Conservation (phyloP, 1,139 yeast genomes). For the Geotrichum siamense region DNA sequence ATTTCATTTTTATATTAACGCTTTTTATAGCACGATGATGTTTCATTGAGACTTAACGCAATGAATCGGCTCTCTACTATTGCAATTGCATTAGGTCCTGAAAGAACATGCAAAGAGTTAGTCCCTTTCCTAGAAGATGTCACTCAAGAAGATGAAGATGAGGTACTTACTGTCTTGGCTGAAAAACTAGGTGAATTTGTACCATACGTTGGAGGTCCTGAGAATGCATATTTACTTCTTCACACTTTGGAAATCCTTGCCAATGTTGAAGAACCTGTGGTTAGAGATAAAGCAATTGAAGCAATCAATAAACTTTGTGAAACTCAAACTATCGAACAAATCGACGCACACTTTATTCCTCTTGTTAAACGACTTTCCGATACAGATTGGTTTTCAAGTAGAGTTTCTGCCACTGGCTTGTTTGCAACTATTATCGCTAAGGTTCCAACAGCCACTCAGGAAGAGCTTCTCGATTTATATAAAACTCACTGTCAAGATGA, state of each 20-base stretch:
- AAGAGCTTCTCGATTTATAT: slow-evolving; percentile 57
- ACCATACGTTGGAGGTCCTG: slow-evolving; percentile 81
- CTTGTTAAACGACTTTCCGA: slow-evolving; percentile 70
- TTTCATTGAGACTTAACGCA: slow-evolving; percentile 86
- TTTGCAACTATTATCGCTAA: slow-evolving; percentile 64
- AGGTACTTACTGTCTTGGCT: slow-evolving; percentile 89
- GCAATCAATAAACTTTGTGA: slow-evolving; percentile 68
- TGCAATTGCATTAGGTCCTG: slow-evolving; percentile 92
- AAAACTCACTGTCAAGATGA: slow-evolving; percentile 76
- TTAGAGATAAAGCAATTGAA: slow-evolving; percentile 87
- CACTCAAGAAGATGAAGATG: slow-evolving; percentile 98
- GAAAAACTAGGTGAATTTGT: slow-evolving; percentile 82
- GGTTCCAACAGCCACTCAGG: slow-evolving; percentile 42
- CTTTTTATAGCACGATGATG: slow-evolving; percentile 65
- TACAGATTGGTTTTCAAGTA: slow-evolving; percentile 92
- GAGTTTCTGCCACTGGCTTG: slow-evolving; percentile 88
- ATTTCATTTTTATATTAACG: too few relatives aligned
- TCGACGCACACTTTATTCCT: slow-evolving; percentile 62
- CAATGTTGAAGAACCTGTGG: slow-evolving; percentile 95
- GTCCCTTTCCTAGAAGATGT: slow-evolving; percentile 84
- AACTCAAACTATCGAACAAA: slow-evolving; percentile 59
- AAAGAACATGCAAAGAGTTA: slow-evolving; percentile 81
- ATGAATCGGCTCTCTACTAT: slow-evolving; percentile 92
- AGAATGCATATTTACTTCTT: slow-evolving; percentile 65
- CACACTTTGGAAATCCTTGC: slow-evolving; percentile 86